Evolutionary conservation across 1,139 yeast species (phyloP).

Genomic region (Geotrichum phurueaensis): DNA sequence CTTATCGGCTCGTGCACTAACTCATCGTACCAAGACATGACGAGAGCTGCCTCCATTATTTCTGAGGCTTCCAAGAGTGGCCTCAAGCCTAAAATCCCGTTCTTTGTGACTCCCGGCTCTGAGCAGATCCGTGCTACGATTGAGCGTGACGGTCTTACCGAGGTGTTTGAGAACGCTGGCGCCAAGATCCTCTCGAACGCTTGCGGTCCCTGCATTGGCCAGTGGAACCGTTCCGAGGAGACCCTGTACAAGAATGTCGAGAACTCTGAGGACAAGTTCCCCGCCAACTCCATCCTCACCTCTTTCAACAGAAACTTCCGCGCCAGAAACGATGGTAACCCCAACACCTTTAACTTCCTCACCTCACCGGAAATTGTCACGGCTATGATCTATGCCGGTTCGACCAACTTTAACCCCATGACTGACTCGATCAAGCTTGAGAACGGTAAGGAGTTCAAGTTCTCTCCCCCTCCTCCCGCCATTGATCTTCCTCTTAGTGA

Average conservation of each 20-base stretch:
- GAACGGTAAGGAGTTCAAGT: conserved; percentile 66
- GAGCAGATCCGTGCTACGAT: conserved; percentile 97
- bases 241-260: conserved; percentile 59
- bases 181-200: conserved; percentile 93
- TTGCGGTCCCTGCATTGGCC: conserved; percentile 99
- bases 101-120: conserved; percentile 96
- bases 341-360: conserved; percentile 91
- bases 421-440: conserved; percentile 64
- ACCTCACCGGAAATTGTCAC: conserved; percentile 97
- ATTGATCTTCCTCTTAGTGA: conserved; percentile 66
- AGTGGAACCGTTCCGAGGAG: conserved; percentile 72
- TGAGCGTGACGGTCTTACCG: conserved; percentile 85
- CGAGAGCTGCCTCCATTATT: conserved; percentile 84
- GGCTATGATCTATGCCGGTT: conserved; percentile 92
- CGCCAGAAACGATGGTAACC: conserved; percentile 96
- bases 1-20: conserved; percentile 97
- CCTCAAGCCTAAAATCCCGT: conserved; percentile 84
- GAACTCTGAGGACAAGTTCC: conserved; percentile 52
- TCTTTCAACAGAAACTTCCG: conserved; percentile 95
- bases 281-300: conserved; percentile 82
- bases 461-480: conserved; percentile 64
- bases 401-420: conserved; percentile 80
- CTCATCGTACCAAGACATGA: conserved; percentile 96
- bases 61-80: conserved; percentile 81
- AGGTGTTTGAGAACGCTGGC: conserved; percentile 75